Evolutionary conservation across 2,329 filamentous ascomycete genomes (phyloP).

Genomic region (Incumbomyces delicatus): DNA sequence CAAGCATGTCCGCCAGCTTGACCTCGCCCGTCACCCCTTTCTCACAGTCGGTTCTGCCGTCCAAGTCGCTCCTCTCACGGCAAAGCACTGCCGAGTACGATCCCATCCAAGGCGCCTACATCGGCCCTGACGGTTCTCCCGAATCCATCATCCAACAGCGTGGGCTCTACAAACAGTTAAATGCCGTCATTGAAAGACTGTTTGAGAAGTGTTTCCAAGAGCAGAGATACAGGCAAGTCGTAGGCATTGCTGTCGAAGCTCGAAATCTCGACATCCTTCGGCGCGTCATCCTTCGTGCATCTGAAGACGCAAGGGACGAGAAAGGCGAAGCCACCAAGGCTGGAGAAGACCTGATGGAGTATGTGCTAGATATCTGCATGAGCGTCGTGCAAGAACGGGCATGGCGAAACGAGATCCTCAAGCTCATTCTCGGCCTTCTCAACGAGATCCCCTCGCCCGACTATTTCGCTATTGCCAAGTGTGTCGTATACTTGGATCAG

Average conservation of each 20-base stretch:
- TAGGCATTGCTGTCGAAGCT: conserved; percentile 92
- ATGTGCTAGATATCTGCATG: conserved; percentile 92
- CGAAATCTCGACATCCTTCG: conserved; percentile 82
- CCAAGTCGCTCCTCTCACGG: conserved; percentile 88
- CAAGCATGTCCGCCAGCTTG: conserved; percentile 55
- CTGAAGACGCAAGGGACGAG: conserved; percentile 69
- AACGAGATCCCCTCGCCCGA: conserved; percentile 87
- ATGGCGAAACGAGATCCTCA: conserved; percentile 73
- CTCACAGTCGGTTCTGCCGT: conserved; percentile 83
- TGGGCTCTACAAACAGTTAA: conserved; percentile 68
- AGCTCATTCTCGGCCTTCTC: conserved; percentile 86
- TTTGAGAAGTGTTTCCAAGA: conserved; percentile 83
- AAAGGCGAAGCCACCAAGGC: conserved; percentile 45
- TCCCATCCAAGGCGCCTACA: conserved; percentile 45
- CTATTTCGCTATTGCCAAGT: conserved; percentile 96
- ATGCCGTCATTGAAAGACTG: conserved; percentile 74
- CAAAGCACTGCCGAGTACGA: conserved; percentile 55
- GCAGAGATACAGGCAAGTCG: conserved; percentile 86
- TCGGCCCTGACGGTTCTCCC: conserved; percentile 46
- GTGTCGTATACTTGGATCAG: conserved; percentile 89
- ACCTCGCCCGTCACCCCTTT: conserved; percentile 90
- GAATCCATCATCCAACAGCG: conserved; percentile 57
- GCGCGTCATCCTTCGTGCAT: conserved; percentile 79
- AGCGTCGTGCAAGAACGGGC: conserved; percentile 90
- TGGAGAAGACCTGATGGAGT: conserved; percentile 92